phyloP scores from a whole-genome alignment of 2,329 filamentous ascomycete species.

The Alternaria viburni region DNA sequence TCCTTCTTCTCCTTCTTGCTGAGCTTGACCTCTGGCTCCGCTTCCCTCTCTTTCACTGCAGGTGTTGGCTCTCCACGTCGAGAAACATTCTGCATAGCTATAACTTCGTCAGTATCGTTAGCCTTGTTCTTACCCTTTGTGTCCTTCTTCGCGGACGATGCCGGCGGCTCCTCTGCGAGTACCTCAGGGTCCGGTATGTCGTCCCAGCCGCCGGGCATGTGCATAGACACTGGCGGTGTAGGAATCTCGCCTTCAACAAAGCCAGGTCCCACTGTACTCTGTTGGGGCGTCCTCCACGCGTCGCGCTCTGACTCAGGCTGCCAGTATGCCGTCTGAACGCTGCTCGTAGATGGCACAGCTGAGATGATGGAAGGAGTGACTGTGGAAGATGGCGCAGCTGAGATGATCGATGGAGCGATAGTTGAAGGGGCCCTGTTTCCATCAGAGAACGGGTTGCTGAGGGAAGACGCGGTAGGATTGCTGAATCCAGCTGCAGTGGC shows the following conservation, averaged over 20 bases:
- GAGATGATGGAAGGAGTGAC: constrained; percentile 8
- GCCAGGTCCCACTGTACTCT: constrained; percentile 32
- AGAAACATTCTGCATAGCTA: constrained; percentile 25
- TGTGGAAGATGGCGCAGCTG: constrained; percentile 29
- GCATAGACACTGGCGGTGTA: constrained; percentile 64
- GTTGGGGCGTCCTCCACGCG: constrained; percentile 20
- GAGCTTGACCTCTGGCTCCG: constrained; percentile 43
- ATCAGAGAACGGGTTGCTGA: constrained; percentile 40
- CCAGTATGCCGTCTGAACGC: constrained; percentile 45
- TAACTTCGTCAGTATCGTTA: constrained; percentile 29
- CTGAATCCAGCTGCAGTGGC: not conserved
- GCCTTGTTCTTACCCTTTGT: constrained; percentile 37
- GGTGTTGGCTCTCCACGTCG: constrained; percentile 15
- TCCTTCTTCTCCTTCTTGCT: constrained; percentile 29
- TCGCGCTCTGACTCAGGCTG: constrained; percentile 52
- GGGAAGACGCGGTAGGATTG: not conserved
- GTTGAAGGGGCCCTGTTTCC: constrained; percentile 29
- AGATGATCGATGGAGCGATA: constrained; percentile 24
- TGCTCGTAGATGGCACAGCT: constrained; percentile 27
- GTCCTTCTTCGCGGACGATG: constrained; percentile 23
- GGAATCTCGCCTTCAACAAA: constrained; percentile 46
- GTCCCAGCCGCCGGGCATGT: constrained; percentile 69
- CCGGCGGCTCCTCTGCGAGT: constrained; percentile 24
- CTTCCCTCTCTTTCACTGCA: constrained; percentile 23
- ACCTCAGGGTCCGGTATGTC: constrained; percentile 37